Evolutionary conservation across 2,329 filamentous ascomycete genomes (phyloP).

Genomic region (Aspergillus ustus): DNA sequence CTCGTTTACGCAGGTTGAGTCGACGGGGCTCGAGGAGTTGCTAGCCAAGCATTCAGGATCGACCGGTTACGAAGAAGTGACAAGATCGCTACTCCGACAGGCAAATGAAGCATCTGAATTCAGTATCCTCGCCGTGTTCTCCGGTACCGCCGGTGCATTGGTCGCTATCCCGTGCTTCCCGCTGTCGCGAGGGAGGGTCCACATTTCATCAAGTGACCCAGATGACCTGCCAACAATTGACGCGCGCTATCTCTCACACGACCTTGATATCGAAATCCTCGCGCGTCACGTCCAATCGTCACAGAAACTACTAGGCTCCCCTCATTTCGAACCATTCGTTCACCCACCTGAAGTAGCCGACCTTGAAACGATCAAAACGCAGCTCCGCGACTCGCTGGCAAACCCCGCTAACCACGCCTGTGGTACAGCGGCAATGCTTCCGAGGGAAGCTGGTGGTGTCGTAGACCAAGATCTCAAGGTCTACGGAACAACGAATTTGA

Average conservation of each 20-base stretch:
- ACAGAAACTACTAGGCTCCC: not conserved
- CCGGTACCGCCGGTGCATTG: not conserved
- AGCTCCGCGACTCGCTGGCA: conserved; percentile 25
- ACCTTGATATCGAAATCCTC: not conserved
- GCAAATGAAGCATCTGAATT: not conserved
- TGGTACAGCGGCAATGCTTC: conserved; percentile 40
- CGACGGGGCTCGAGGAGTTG: not conserved
- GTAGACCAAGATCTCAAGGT: conserved; percentile 26
- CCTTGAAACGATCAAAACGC: conserved; percentile 20
- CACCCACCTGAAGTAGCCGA: not conserved
- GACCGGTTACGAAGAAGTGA: not conserved
- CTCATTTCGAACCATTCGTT: not conserved
- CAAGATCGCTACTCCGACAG: not conserved
- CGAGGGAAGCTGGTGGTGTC: conserved; percentile 34
- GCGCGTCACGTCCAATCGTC: not conserved
- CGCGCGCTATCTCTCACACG: not conserved
- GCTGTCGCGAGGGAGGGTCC: not conserved
- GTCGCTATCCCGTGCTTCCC: not conserved
- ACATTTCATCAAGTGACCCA: not conserved
- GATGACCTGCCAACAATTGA: not conserved
- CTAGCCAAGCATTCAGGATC: not conserved
- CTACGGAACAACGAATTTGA: not conserved
- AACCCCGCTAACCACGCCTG: conserved; percentile 29
- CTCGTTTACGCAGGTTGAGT: not conserved
- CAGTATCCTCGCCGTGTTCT: not conserved